Conservation (phyloP, 2,329 filamentous ascomycete species). For the Tolypocladium capitatum region DNA sequence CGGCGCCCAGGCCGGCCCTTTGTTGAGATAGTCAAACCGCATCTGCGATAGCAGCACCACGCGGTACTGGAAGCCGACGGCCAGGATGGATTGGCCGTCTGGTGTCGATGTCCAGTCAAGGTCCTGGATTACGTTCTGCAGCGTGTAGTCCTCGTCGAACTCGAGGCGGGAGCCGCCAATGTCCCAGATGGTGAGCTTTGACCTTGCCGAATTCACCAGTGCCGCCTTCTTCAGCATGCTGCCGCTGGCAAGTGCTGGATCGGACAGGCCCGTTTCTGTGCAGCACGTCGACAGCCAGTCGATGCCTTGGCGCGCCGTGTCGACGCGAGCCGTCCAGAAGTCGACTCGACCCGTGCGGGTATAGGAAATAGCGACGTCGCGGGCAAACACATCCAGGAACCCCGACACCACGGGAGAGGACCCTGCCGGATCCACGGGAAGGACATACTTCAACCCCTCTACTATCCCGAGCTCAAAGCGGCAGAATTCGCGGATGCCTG, state of each 20-base stretch:
- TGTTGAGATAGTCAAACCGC: constrained; percentile 82
- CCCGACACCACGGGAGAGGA: constrained; percentile 56
- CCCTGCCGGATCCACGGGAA: constrained; percentile 80
- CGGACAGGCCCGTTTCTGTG: constrained; percentile 62
- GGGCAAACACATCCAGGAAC: constrained; percentile 74
- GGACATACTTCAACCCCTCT: constrained; percentile 49
- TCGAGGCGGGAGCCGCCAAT: constrained; percentile 70
- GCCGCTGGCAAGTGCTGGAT: constrained; percentile 68
- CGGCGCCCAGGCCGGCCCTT: constrained; percentile 77
- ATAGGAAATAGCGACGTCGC: constrained; percentile 78
- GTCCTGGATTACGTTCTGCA: constrained; percentile 65
- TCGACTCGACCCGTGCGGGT: constrained; percentile 60
- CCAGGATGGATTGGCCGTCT: constrained; percentile 75
- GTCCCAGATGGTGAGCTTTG: constrained; percentile 82
- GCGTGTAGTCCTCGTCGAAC: constrained; percentile 61
- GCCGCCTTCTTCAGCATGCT: constrained; percentile 81
- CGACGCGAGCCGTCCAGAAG: constrained; percentile 74
- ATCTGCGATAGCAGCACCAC: constrained; percentile 75
- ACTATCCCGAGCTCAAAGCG: constrained; percentile 51
- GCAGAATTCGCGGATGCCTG: constrained; percentile 50
- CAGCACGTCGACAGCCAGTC: constrained; percentile 75
- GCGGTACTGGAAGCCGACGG: constrained; percentile 82
- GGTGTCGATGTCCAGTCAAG: constrained; percentile 91
- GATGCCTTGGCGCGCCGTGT: constrained; percentile 43
- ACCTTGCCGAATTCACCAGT: constrained; percentile 60